phyloP scores from a whole-genome alignment of 2,329 filamentous ascomycete species.

The Penicillium sp. region DNA sequence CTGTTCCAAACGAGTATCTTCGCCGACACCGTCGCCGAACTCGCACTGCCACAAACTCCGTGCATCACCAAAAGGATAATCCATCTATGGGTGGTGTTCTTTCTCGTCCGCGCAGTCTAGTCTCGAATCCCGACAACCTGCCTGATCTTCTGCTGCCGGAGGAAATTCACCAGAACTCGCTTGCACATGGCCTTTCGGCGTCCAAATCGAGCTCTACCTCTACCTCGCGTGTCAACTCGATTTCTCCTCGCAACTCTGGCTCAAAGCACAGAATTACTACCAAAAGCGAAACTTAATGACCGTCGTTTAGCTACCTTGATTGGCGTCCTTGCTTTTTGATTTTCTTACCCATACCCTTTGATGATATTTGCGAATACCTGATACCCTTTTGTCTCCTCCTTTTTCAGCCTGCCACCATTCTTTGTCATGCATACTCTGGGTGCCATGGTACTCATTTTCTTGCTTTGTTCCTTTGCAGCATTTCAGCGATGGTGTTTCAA shows the following conservation, averaged over 20 bases:
- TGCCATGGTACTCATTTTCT: background rate
- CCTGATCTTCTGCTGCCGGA: slow-evolving; percentile 20
- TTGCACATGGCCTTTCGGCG: background rate
- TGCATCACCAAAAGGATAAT: slow-evolving; percentile 32
- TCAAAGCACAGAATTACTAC: background rate
- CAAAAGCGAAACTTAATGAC: background rate
- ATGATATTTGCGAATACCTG: background rate
- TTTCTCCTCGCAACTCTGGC: background rate
- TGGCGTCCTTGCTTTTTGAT: background rate
- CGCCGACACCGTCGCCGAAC: slow-evolving; percentile 29
- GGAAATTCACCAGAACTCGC: slow-evolving; percentile 12
- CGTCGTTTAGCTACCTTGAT: background rate
- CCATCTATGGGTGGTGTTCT: slow-evolving; percentile 31
- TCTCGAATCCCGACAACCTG: slow-evolving; percentile 23
- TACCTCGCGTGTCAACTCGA: background rate
- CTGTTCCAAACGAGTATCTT: slow-evolving; percentile 42
- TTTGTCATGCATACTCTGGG: background rate
- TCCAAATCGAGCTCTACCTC: slow-evolving; percentile 6
- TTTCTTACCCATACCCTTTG: background rate
- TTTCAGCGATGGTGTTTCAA: slow-evolving; percentile 12
- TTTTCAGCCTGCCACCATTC: background rate
- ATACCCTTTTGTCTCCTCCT: slow-evolving; percentile 6
- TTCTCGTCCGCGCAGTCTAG: slow-evolving; percentile 31
- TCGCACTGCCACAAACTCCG: slow-evolving; percentile 5
- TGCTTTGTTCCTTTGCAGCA: background rate